Conservation (phyloP, 257 asterid genomes). For the Penstemon barbatus region DNA sequence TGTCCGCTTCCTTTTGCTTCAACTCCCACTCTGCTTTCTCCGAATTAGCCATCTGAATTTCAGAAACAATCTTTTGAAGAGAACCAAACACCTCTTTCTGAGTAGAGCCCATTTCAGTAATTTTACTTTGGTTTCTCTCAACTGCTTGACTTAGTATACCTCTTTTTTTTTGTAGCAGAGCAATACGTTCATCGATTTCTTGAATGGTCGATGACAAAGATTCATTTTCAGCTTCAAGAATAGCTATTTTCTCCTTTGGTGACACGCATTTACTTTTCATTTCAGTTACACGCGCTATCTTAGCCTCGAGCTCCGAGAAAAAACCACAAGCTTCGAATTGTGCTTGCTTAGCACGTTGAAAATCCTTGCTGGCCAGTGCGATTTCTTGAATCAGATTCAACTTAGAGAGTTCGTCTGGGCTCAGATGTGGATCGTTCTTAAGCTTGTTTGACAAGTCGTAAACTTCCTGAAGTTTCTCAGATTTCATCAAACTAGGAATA, state of each 20-base stretch:
- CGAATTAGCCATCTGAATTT: too few species aligned
- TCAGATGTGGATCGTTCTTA: constrained; percentile 36
- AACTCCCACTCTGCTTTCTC: too few species aligned
- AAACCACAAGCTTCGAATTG: constrained; percentile 30
- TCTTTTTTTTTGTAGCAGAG: constrained; percentile 34
- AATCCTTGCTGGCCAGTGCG: constrained; percentile 26
- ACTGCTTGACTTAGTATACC: constrained; percentile 25
- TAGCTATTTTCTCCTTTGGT: constrained; percentile 37
- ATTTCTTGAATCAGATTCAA: constrained; percentile 39
- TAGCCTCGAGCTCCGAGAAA: constrained; percentile 37
- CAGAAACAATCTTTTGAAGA: too few species aligned
- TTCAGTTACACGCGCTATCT: constrained; percentile 22
- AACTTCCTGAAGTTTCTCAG: constrained; percentile 30
- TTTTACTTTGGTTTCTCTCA: constrained; percentile 30
- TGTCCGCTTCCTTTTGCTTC: too few species aligned
- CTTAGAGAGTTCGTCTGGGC: constrained; percentile 31
- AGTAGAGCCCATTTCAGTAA: constrained; percentile 1
- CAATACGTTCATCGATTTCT: constrained; percentile 40
- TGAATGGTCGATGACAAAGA: constrained; percentile 24
- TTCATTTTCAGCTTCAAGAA: constrained; percentile 35
- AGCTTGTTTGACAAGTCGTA: constrained; percentile 32
- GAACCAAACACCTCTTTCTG: too few species aligned
- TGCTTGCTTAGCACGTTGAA: constrained; percentile 34
- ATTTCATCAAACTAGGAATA: constrained; percentile 30
- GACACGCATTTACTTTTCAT: constrained; percentile 34